Base-by-base conservation (phyloP, 106 monocot species). In the Gastrodia elata region DNA sequence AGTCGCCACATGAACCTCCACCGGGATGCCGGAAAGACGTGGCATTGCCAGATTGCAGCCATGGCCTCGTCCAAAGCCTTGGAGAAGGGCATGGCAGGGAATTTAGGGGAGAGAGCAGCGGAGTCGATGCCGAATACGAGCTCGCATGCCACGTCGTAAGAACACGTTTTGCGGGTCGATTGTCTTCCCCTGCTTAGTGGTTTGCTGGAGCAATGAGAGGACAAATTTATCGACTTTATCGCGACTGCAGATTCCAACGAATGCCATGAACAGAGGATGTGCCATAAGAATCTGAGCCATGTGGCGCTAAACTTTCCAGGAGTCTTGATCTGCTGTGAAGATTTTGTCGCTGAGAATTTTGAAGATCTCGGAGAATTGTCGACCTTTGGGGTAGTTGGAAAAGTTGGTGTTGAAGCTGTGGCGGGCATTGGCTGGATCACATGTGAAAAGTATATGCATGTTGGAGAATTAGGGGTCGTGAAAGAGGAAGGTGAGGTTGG, bases 401-500 rank as follows among this genome's bases (percentile, higher is more conserved):
- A 88, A 85, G 72, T 78, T 76, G 36, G 72, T n/a, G 36, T 69
- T 85, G 78, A 83, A 89, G 72, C 85, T 44, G 46, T 89, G 85
- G 68, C 77, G 74, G 9, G 76, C 42, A 55, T 85, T 85, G 28
- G 80, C 77, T 0, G 88, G 88, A 33, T 89, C 83, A 43, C 49
- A 49, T 0, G 86, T 86, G n/a, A 64, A 0, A 5, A 86, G 33
- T 24, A 70, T 8, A 67, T 68, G 38, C 74, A 79, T 68, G 39
- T 38, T 6, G 52, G 41, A 43, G 48, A 73, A 30, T 52, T 48
- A 41, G 0, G 79, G 79, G n/a, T 74, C 79, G 1, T 10, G 25
- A 59, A 79, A 57, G 2, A 48, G 25, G 73, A 74, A 67, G 49
- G 74, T 74, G 74, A 39, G 41, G 20, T 40, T 56, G 33, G 10